A percentile compares a stretch with the other conserved stretches of the same genome.
These are phyloP conservation scores for Saksenaea vasiformis DNA, from an alignment of 371 early-diverging fungal genomes.

Conservation along the genomic window DNA sequence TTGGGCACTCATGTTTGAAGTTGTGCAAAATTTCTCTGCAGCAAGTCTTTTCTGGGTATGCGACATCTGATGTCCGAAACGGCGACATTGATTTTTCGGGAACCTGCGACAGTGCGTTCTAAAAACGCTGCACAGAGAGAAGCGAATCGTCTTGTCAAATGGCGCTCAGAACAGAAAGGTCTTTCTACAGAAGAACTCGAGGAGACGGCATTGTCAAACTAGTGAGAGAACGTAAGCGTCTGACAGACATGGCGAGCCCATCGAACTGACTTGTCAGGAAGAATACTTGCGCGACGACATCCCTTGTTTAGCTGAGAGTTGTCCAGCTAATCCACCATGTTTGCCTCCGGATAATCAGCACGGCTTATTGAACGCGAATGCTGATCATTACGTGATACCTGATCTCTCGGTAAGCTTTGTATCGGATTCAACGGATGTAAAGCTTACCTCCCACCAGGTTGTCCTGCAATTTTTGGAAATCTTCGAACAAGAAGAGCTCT, in stretches of 20 bases:
- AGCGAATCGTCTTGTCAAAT: constrained; percentile 11
- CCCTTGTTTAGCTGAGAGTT: constrained; percentile 59
- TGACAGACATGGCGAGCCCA: background rate
- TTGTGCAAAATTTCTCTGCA: too few species aligned
- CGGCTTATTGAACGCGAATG: constrained; percentile 39
- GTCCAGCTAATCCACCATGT: constrained; percentile 36
- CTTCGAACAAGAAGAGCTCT: constrained; percentile 60
- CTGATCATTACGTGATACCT: constrained; percentile 52
- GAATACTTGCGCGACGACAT: constrained; percentile 68
- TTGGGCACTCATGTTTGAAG: too few species aligned
- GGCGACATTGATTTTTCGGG: too few species aligned
- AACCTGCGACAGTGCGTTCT: too few species aligned
- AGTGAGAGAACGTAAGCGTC: constrained; percentile 58
- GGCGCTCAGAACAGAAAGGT: constrained; percentile 33
- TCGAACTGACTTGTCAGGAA: constrained; percentile 11
- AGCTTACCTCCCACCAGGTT: constrained; percentile 37
- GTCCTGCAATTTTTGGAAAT: constrained; percentile 59
- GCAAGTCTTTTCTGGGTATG: too few species aligned
- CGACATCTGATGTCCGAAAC: too few species aligned
- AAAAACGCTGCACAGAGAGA: background rate
- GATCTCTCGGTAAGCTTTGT: constrained; percentile 54
- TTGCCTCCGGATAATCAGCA: constrained; percentile 34
- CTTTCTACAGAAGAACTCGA: constrained; percentile 55
- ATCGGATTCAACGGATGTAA: background rate
- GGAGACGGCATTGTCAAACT: constrained; percentile 60